A percentile compares a stretch with the other conserved stretches of the same genome.
Evolutionary conservation across 2,329 filamentous ascomycete species (phyloP).

Genomic region (Aureobasidium sp.): DNA sequence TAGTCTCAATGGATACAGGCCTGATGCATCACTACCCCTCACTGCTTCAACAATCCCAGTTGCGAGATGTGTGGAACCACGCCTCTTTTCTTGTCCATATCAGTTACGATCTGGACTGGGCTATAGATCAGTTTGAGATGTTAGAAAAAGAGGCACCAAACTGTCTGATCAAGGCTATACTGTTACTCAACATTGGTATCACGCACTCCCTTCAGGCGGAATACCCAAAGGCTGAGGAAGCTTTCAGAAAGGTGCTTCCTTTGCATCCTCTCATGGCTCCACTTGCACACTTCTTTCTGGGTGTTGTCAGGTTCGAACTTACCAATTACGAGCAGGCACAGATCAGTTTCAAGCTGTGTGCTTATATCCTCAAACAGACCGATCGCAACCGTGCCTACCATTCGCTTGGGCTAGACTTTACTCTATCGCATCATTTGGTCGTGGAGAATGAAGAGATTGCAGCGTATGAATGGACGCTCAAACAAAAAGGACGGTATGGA

Average conservation of each 20-base stretch:
- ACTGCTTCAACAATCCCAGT: neutral
- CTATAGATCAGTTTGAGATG: slow-evolving; percentile 23
- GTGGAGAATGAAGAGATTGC: slow-evolving; percentile 7
- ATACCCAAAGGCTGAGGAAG: slow-evolving; percentile 21
- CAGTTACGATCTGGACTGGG: slow-evolving; percentile 27
- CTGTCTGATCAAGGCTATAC: slow-evolving; percentile 19
- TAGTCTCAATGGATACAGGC: neutral
- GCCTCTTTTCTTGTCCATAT: slow-evolving; percentile 26
- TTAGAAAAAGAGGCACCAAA: slow-evolving; percentile 20
- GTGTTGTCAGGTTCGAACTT: slow-evolving; percentile 24
- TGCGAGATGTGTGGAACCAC: slow-evolving; percentile 30
- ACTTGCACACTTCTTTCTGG: slow-evolving; percentile 25
- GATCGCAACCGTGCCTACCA: neutral
- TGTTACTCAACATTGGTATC: slow-evolving; percentile 26
- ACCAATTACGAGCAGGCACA: slow-evolving; percentile 13
- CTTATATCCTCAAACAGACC: neutral
- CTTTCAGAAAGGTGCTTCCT: slow-evolving; percentile 20
- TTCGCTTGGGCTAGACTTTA: neutral
- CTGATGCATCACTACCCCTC: neutral
- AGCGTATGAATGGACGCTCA: slow-evolving; percentile 1
- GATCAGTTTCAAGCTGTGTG: slow-evolving; percentile 13
- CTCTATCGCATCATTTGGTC: neutral
- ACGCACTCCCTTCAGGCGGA: slow-evolving; percentile 28
- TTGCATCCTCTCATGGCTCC: neutral
- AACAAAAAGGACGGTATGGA: neutral